phyloP scores from a whole-genome alignment of 345 rosid genomes.

The Salix exigua region DNA sequence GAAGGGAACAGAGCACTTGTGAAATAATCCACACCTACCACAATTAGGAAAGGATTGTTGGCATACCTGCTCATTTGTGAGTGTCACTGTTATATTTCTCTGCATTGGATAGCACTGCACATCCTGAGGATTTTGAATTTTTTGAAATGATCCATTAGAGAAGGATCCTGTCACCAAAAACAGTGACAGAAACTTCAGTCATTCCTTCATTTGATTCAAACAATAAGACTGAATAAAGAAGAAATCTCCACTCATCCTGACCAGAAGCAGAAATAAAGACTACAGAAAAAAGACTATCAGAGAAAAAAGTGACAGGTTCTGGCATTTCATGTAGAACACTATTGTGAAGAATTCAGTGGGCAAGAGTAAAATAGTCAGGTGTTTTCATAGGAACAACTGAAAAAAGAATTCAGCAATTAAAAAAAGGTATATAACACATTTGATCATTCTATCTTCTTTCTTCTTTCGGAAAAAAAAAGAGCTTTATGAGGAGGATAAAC shows the following conservation, averaged over 20 bases:
- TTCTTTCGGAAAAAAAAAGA: neutral
- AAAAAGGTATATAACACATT: neutral
- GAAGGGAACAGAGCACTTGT: neutral
- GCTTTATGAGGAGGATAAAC: neutral
- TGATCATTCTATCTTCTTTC: neutral
- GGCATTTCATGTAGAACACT: neutral
- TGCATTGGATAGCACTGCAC: conserved; percentile 76
- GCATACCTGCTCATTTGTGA: conserved; percentile 84
- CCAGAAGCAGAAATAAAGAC: neutral
- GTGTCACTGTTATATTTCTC: conserved; percentile 57
- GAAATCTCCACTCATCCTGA: neutral
- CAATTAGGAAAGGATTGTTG: neutral
- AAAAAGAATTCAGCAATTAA: neutral
- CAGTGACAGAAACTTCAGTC: conserved; percentile 10
- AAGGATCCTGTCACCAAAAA: conserved; percentile 38
- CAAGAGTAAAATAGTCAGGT: neutral
- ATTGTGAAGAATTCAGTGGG: neutral
- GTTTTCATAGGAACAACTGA: neutral
- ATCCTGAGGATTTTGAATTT: conserved; percentile 48
- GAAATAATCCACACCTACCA: neutral
- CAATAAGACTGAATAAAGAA: neutral
- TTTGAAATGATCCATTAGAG: conserved; percentile 54
- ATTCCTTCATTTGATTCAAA: neutral
- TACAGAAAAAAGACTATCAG: neutral
- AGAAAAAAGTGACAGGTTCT: neutral